Evolutionary conservation across 1,284 basidiomycete species (phyloP).

Genomic region (Fomitopsis schrenkii): DNA sequence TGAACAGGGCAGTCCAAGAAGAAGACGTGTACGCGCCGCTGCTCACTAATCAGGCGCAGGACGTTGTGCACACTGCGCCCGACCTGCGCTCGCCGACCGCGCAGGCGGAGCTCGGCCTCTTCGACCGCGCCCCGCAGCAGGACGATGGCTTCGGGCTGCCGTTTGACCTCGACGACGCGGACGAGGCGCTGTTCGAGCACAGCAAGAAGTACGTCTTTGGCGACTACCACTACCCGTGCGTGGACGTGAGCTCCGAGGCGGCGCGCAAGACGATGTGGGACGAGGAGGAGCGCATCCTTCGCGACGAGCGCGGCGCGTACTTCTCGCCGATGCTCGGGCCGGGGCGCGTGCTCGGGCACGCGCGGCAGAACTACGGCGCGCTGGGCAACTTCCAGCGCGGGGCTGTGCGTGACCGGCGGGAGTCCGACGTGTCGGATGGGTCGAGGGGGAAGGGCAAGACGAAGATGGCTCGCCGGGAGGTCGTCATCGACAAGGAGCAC

Average conservation of each 20-base stretch:
- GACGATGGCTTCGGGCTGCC: slow-evolving; percentile 62
- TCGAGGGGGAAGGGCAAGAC: slow-evolving; percentile 19
- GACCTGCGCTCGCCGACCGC: slow-evolving; percentile 39
- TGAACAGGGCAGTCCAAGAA: slow-evolving; percentile 42
- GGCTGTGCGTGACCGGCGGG: slow-evolving; percentile 10
- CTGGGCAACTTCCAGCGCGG: slow-evolving; percentile 28
- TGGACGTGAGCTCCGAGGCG: slow-evolving; percentile 79
- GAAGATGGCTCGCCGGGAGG: slow-evolving; percentile 17
- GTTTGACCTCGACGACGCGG: slow-evolving; percentile 58
- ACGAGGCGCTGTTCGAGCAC: slow-evolving; percentile 70
- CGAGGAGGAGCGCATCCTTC: slow-evolving; percentile 66
- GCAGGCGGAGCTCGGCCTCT: slow-evolving; percentile 30
- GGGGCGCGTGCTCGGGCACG: slow-evolving; percentile 35
- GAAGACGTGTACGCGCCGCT: slow-evolving; percentile 78
- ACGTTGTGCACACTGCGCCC: slow-evolving; percentile 62
- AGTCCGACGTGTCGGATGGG: slow-evolving; percentile 16
- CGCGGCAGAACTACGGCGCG: slow-evolving; percentile 53
- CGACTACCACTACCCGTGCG: slow-evolving; percentile 88
- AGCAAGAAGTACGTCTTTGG: slow-evolving; percentile 81
- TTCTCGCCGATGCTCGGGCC: slow-evolving; percentile 54
- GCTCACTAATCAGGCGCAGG: slow-evolving; percentile 58
- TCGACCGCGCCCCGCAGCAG: slow-evolving; percentile 26
- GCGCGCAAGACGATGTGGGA: slow-evolving; percentile 66
- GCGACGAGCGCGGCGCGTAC: slow-evolving; percentile 67
- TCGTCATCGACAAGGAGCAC: slow-evolving; percentile 41